Conservation (phyloP, 257 asterid species). For the Prunella vulgaris region DNA sequence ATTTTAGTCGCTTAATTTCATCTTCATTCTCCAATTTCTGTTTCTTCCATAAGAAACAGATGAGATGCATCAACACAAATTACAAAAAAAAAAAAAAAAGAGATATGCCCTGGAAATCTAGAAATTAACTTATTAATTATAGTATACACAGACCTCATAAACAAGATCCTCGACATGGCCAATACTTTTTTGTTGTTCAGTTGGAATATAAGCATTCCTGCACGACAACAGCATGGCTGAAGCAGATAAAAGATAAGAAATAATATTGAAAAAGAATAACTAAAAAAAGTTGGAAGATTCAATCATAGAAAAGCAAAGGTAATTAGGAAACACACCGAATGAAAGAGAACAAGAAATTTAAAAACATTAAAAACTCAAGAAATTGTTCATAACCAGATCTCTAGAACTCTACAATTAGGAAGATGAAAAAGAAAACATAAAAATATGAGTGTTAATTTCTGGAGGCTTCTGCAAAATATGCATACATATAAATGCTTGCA, state of each 20-base stretch:
- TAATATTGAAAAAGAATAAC: not conserved
- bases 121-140: slow-evolving; percentile 11
- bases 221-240: slow-evolving; percentile 17
- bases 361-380: not conserved
- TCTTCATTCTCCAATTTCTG: slow-evolving; percentile 42
- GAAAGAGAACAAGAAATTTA: not conserved
- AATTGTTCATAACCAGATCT: not conserved
- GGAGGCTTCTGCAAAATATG: slow-evolving; percentile 4
- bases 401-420: not conserved
- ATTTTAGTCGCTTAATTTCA: slow-evolving; percentile 55
- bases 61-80: not conserved
- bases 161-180: slow-evolving; percentile 28
- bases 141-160: slow-evolving; percentile 41
- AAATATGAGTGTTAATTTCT: not conserved
- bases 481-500: not conserved
- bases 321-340: not conserved
- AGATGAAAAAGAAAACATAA: not conserved
- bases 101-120: slow-evolving; percentile 15
- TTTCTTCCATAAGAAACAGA: slow-evolving; percentile 24
- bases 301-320: not conserved
- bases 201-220: slow-evolving; percentile 35
- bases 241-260: slow-evolving; percentile 20
- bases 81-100: not conserved
- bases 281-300: not conserved
- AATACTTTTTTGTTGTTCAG: slow-evolving; percentile 26